Conservation (phyloP, 495 filamentous ascomycete species). For the Podospora didyma region DNA sequence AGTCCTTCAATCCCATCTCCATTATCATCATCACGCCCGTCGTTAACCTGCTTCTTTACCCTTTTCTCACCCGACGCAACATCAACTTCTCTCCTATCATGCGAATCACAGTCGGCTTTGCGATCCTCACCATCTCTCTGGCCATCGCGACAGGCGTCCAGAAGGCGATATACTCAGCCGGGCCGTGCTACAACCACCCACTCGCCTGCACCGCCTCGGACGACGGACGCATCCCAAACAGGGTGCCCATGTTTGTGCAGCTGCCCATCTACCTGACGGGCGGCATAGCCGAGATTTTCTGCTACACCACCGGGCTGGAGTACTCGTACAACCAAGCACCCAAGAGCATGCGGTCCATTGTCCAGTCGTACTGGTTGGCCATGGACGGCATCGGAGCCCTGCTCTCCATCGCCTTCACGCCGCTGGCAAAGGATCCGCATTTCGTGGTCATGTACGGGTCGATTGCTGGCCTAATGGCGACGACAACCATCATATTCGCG, state of each 20-base stretch:
- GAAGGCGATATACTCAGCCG: neutral
- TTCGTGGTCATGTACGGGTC: no score
- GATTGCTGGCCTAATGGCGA: no score
- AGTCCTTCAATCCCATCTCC: neutral
- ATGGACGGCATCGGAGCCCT: no score
- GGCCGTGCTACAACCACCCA: neutral
- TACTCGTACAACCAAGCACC: neutral
- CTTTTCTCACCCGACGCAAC: neutral
- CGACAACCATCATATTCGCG: no score
- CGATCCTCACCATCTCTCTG: neutral
- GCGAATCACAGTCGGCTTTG: neutral
- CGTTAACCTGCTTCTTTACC: neutral
- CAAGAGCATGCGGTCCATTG: neutral
- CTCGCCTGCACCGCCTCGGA: neutral
- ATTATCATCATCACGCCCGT: neutral
- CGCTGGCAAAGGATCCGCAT: no score
- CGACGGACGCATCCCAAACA: neutral
- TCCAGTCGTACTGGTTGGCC: neutral
- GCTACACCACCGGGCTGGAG: neutral
- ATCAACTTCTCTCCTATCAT: neutral
- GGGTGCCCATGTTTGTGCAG: neutral
- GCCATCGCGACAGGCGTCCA: neutral
- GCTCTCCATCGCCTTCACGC: no score
- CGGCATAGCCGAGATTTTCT: neutral
- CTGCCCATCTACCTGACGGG: neutral